Conservation (phyloP, 2,329 filamentous ascomycete genomes). For the Fusarium succisae region DNA sequence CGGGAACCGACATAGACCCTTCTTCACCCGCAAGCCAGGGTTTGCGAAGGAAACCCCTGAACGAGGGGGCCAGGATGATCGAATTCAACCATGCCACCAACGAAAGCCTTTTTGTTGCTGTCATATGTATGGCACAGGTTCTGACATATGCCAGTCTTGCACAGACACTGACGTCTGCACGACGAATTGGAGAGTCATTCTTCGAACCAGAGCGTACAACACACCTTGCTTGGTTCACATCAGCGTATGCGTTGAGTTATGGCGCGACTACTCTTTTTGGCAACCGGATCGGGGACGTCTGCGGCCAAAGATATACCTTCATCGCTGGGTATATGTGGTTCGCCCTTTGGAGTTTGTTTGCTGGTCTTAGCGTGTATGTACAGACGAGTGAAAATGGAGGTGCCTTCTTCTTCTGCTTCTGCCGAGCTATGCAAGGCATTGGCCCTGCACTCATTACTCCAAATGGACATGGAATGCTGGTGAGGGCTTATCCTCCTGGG, state of each 20-base stretch:
- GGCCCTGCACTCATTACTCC: slow-evolving; percentile 37
- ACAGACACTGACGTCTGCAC: slow-evolving; percentile 37
- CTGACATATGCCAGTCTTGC: slow-evolving; percentile 38
- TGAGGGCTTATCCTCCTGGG: slow-evolving; percentile 39
- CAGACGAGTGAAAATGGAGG: slow-evolving; percentile 11
- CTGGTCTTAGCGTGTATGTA: slow-evolving; percentile 36
- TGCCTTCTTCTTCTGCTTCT: slow-evolving; percentile 37
- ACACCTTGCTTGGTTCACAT: slow-evolving; percentile 39
- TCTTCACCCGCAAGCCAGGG: slow-evolving; percentile 3
- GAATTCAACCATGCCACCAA: slow-evolving; percentile 42
- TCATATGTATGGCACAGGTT: slow-evolving; percentile 41
- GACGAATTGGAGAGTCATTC: slow-evolving; percentile 35
- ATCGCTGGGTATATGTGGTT: slow-evolving; percentile 40
- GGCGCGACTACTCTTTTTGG: slow-evolving; percentile 34
- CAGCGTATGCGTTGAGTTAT: slow-evolving; percentile 36
- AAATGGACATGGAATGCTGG: slow-evolving; percentile 37
- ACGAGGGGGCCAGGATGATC: slow-evolving; percentile 35
- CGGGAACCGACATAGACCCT: slow-evolving; percentile 29
- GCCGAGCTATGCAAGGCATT: slow-evolving; percentile 40
- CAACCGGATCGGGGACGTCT: slow-evolving; percentile 38
- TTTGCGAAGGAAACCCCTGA: slow-evolving; percentile 39
- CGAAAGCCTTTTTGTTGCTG: slow-evolving; percentile 35
- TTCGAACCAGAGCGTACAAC: slow-evolving; percentile 30
- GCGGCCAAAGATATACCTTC: slow-evolving; percentile 36
- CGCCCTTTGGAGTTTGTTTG: slow-evolving; percentile 39